Base-by-base conservation (phyloP, 1,139 yeast species). In the Candida sp. region DNA sequence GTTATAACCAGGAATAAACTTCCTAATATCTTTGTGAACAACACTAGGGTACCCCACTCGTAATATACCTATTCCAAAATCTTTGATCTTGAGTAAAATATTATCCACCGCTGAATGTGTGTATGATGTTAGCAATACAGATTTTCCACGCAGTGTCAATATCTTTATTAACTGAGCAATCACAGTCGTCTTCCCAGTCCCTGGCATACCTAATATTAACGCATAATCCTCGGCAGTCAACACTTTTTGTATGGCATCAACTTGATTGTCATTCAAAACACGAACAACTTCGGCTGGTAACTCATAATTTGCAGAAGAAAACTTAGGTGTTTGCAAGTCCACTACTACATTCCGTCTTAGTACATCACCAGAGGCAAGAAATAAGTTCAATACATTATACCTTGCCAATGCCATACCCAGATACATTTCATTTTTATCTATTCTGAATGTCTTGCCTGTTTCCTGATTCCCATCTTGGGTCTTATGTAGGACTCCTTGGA, bases 21-120 rank as follows among this genome's bases (percentile, higher is more conserved):
- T 67, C 39, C 69, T 75, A 3, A 87, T 77, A 6, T 74, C 81
- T 1, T 79, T 79, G 53, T 88, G 95, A 2, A 90, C 81, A 54
- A 78, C 70, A 2, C 73, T 63, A 0, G 72, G 54, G 8, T 72
- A 57, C 0, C 95, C 95, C n/a, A 83, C 63, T 49, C 95, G 60
- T 4, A 82, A 57, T 15, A 84, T 75, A 5, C 71, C 75, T 3
- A 84, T 66, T 0, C 57, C 64, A 42, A 53, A 58, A 32, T 75
- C 75, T 25, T 75, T 70, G 12, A 93, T 64, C 58, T 93, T 93
- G 38, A 87, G 64, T 42, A 93, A 66, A 44, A 95, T 88, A 52
- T 93, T 93, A 58, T 93, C 99, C 6, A 95, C 97, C 0, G 99
- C 98, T 0, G 97, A 87, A 59, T 93, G 96, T 0, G 99, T 93